These are phyloP conservation scores for Ceratocystis albifundus DNA, from an alignment of 2,329 filamentous ascomycete species.

Conservation along the genomic window DNA sequence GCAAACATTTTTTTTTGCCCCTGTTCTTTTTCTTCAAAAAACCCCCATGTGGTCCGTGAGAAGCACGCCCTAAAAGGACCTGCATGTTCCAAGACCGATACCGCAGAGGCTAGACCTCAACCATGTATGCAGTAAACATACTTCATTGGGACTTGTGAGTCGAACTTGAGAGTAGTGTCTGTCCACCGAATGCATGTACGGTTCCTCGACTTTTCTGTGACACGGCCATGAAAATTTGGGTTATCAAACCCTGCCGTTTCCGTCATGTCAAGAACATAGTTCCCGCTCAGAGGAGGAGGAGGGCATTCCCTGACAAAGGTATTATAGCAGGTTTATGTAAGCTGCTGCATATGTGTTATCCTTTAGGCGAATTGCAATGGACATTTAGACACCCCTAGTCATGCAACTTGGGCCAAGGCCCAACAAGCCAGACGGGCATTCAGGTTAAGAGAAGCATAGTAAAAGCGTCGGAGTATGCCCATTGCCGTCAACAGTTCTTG, in stretches of 20 bases:
- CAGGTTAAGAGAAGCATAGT: not conserved
- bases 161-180: not conserved
- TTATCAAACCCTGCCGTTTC: not conserved
- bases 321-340: not conserved
- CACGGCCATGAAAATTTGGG: not conserved
- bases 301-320: not conserved
- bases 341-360: not conserved
- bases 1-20: not conserved
- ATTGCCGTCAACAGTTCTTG: not conserved
- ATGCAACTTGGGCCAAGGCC: not conserved
- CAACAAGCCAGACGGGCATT: not conserved
- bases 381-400: not conserved
- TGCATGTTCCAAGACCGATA: slow-evolving; percentile 5
- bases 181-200: not conserved
- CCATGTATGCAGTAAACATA: not conserved
- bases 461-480: not conserved
- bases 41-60: not conserved
- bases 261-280: not conserved
- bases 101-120: not conserved
- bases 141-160: not conserved
- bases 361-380: not conserved
- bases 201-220: not conserved
- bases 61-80: not conserved
- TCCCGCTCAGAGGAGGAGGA: not conserved
- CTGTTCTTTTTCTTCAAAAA: not conserved